A percentile compares a stretch with the other conserved stretches of the same genome.
These are phyloP conservation scores for Skeletonema potamos DNA, from an alignment of 108 stramenopile species.

Conservation along the genomic window DNA sequence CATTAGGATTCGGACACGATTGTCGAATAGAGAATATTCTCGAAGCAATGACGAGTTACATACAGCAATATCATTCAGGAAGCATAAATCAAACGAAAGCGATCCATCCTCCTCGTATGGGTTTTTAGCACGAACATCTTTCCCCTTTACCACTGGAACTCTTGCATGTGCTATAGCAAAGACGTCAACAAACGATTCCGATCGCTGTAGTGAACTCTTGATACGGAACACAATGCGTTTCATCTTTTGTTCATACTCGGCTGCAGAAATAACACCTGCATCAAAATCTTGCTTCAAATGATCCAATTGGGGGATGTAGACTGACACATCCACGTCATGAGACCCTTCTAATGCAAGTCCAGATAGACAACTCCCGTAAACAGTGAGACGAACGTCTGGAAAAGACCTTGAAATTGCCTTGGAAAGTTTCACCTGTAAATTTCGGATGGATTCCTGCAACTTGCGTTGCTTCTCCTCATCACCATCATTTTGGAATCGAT, in stretches of 20 bases:
- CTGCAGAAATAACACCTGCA: slow-evolving; percentile 43
- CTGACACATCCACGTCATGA: slow-evolving; percentile 74
- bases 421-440: slow-evolving; percentile 18
- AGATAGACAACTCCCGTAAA: slow-evolving; percentile 76
- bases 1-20: slow-evolving; percentile 64
- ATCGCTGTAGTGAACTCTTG: slow-evolving; percentile 13
- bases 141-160: slow-evolving; percentile 81
- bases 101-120: slow-evolving; percentile 69
- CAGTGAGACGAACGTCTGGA: slow-evolving; percentile 33
- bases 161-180: slow-evolving; percentile 62
- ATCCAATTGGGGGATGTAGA: slow-evolving; percentile 52
- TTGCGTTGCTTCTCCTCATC: slow-evolving; percentile 11
- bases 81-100: slow-evolving; percentile 81
- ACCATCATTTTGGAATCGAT: slow-evolving; percentile 17
- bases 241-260: slow-evolving; percentile 53
- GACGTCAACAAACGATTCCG: slow-evolving; percentile 46
- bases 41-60: slow-evolving; percentile 71
- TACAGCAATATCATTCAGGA: slow-evolving; percentile 86
- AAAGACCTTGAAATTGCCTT: slow-evolving; percentile 30
- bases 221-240: slow-evolving; percentile 50
- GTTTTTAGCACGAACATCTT: slow-evolving; percentile 51
- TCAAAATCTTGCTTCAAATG: slow-evolving; percentile 51
- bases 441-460: slow-evolving; percentile 15
- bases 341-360: slow-evolving; percentile 66
- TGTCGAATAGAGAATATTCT: slow-evolving; percentile 74